Percentiles rank a stretch among this genome's conserved stretches.
These are phyloP conservation scores for Chytriomyces sp. DNA, from an alignment of 192 early-diverging fungal species.

Conservation along the genomic window DNA sequence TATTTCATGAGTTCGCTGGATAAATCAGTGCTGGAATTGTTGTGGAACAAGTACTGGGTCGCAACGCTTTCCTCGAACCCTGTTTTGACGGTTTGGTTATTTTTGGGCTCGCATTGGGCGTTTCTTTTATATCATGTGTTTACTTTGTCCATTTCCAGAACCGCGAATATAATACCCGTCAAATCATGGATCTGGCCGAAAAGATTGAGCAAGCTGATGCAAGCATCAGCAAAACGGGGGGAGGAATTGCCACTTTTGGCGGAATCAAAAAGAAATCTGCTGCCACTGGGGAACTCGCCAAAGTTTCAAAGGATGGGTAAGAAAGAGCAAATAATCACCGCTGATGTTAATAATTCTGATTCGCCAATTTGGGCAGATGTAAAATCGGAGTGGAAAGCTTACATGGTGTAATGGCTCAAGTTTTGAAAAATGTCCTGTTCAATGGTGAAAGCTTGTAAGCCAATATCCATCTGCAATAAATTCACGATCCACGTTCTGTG, in stretches of 20 bases:
- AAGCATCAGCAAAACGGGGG: conserved; percentile 47
- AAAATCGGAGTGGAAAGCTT: conserved; percentile 80
- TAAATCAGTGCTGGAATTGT: conserved; percentile 79
- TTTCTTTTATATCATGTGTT: conserved; percentile 9
- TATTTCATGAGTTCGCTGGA: conserved; percentile 95
- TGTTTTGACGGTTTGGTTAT: conserved; percentile 72
- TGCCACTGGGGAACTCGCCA: conserved; percentile 67
- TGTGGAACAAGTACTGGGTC: conserved; percentile 99
- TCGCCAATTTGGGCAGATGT: conserved; percentile 46
- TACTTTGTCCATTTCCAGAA: conserved; percentile 57
- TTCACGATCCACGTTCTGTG: no score
- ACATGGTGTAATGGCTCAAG: conserved; percentile 82
- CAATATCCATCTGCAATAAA: neutral
- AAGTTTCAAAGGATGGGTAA: conserved; percentile 74
- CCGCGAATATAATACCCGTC: conserved; percentile 77
- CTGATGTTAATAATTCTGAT: no score
- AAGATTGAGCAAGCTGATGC: conserved; percentile 81
- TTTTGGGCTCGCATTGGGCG: neutral
- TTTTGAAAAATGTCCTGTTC: conserved; percentile 83
- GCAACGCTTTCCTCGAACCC: conserved; percentile 93
- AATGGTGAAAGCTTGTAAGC: conserved; percentile 43
- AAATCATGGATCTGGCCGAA: conserved; percentile 80
- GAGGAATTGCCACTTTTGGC: neutral
- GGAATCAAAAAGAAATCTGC: conserved; percentile 58
- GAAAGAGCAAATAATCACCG: neutral